phyloP scores from a whole-genome alignment of 2,329 filamentous ascomycete genomes.

The Ilyonectria mors-panacis region DNA sequence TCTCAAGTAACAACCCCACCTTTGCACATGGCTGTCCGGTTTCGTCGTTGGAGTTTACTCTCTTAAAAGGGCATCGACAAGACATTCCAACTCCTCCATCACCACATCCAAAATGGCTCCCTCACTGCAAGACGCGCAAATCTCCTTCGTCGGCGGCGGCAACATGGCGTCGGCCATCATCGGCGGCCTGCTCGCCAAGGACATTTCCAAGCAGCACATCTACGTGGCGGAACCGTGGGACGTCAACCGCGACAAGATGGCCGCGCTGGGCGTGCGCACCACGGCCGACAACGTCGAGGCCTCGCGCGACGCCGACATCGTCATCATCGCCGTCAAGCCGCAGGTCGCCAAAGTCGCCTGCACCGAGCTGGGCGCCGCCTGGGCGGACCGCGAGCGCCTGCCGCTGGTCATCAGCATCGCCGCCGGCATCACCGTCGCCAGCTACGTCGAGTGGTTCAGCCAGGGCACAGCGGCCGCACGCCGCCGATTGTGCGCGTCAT shows the following conservation, averaged over 20 bases:
- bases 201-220: conserved; percentile 61
- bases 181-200: conserved; percentile 61
- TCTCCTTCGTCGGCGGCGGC: conserved; percentile 61
- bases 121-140: conserved; percentile 50
- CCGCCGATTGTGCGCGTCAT: conserved; percentile 66
- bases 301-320: conserved; percentile 59
- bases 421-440: conserved; percentile 63
- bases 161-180: conserved; percentile 70
- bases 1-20: background rate
- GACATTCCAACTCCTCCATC: too few species aligned
- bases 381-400: conserved; percentile 51
- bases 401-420: conserved; percentile 65
- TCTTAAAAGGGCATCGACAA: background rate
- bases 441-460: conserved; percentile 60
- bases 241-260: conserved; percentile 66
- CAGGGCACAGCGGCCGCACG: conserved; percentile 53
- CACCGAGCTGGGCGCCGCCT: conserved; percentile 61
- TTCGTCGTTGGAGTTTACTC: background rate
- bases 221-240: conserved; percentile 67
- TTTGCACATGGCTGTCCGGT: background rate
- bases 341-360: conserved; percentile 64
- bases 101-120: conserved; percentile 41
- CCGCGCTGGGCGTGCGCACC: conserved; percentile 60
- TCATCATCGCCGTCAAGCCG: conserved; percentile 67
- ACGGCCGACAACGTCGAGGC: conserved; percentile 64